A percentile compares a stretch with the other conserved stretches of the same genome.
Conservation (phyloP, 768 basidiomycete species). For the Suillus brevipes region DNA sequence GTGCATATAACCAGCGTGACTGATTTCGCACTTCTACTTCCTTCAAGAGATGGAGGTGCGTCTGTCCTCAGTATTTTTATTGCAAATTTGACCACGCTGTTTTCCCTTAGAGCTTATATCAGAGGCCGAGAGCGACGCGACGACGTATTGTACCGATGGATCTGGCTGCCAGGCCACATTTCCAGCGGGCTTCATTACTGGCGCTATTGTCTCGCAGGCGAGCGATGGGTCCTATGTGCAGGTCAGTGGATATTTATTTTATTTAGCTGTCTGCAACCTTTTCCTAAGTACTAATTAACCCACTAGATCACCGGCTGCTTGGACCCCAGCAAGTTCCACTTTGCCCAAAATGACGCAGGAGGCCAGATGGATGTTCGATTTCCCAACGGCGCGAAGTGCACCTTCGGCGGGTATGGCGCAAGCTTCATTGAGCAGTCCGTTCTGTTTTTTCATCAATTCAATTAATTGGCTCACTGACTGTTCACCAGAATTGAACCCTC, state of each 20-base stretch:
- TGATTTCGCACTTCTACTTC: constrained; percentile 39
- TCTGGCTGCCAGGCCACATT: constrained; percentile 31
- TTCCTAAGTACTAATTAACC: neutral
- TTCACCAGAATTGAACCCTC: constrained; percentile 45
- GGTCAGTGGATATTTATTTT: constrained; percentile 20
- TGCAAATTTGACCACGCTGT: constrained; percentile 1
- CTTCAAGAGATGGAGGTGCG: constrained; percentile 34
- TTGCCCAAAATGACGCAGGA: constrained; percentile 39
- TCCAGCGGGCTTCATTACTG: constrained; percentile 39
- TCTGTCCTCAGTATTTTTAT: neutral
- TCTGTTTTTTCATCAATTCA: neutral
- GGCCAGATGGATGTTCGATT: constrained; percentile 53
- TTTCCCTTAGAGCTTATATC: constrained; percentile 36
- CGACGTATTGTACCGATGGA: constrained; percentile 37
- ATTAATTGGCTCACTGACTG: neutral
- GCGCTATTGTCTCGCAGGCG: constrained; percentile 33
- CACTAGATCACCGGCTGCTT: constrained; percentile 43
- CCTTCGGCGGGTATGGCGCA: constrained; percentile 49
- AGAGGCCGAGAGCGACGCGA: constrained; percentile 38
- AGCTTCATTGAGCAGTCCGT: constrained; percentile 54
- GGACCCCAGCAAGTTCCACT: constrained; percentile 30
- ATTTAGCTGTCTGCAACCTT: neutral
- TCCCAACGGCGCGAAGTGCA: constrained; percentile 54
- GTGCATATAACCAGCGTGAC: constrained; percentile 32
- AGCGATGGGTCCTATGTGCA: constrained; percentile 42